Percentiles rank a stretch among this genome's conserved stretches.
These are phyloP conservation scores for Pseudozyma flocculosa DNA, from an alignment of 1,284 basidiomycete species.

Conservation along the genomic window DNA sequence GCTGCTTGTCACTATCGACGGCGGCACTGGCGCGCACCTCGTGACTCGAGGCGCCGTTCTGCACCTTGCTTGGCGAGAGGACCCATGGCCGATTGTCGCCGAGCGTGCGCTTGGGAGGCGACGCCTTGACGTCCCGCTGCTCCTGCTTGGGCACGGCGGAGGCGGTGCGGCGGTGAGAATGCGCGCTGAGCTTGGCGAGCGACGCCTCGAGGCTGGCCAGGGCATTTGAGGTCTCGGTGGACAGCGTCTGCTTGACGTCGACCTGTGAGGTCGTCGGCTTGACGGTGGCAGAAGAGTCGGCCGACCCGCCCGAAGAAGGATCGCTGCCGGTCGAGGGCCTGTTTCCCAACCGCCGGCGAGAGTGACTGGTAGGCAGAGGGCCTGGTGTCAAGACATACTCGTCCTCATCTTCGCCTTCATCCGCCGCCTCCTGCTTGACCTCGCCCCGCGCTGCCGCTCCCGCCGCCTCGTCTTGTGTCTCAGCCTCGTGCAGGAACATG, in stretches of 20 bases:
- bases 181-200: conserved; percentile 24
- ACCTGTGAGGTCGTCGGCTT: not conserved
- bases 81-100: not conserved
- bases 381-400: not conserved
- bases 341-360: not conserved
- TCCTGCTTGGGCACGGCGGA: not conserved
- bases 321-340: too few species aligned
- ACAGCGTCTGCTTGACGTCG: conserved; percentile 25
- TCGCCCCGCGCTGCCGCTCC: too few species aligned
- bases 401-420: not conserved
- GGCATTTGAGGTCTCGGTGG: conserved; percentile 29
- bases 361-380: not conserved
- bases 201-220: conserved; percentile 36
- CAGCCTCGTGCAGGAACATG: conserved; percentile 29
- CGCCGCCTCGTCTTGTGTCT: conserved; percentile 11
- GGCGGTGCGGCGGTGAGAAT: conserved; percentile 1
- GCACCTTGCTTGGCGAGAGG: not conserved
- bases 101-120: conserved; percentile 1
- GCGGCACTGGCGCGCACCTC: too few species aligned
- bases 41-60: not conserved
- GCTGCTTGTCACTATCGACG: too few species aligned
- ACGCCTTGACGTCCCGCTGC: not conserved
- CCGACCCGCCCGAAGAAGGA: too few species aligned
- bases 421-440: not conserved
- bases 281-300: too few species aligned